Percentiles rank a stretch among this genome's conserved stretches.
Evolutionary conservation across 2,329 filamentous ascomycete genomes (phyloP).

Genomic region (Cryphonectria naterciae): DNA sequence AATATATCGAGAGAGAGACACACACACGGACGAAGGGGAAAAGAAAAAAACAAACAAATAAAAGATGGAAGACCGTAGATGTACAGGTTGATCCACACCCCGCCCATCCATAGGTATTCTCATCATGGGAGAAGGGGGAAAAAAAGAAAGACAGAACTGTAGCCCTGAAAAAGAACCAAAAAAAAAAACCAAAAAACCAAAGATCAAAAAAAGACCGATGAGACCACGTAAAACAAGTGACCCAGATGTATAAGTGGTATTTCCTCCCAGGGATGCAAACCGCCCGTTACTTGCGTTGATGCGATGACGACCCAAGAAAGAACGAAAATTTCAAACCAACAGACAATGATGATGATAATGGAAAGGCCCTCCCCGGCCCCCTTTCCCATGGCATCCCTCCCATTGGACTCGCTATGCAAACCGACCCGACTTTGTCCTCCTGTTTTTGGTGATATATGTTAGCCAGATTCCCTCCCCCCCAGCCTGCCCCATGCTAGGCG

Average conservation of each 20-base stretch:
- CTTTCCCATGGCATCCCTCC: slow-evolving; percentile 12
- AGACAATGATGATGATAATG: neutral
- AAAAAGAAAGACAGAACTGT: neutral
- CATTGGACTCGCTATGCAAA: slow-evolving; percentile 28
- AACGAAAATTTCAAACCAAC: neutral
- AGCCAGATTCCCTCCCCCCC: neutral
- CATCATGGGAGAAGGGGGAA: neutral
- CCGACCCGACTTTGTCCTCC: slow-evolving; percentile 13
- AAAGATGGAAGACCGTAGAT: neutral
- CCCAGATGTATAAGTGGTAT: slow-evolving; percentile 24
- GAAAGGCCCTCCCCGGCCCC: slow-evolving; percentile 6
- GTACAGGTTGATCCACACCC: slow-evolving; percentile 3
- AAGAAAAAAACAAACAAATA: neutral
- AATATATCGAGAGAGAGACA: slow-evolving; percentile 10
- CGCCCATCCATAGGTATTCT: neutral
- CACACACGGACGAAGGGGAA: neutral
- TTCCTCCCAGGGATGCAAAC: slow-evolving; percentile 26
- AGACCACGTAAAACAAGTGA: neutral
- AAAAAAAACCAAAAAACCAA: neutral
- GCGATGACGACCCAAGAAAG: slow-evolving; percentile 10
- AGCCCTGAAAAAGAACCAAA: neutral
- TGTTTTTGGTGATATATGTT: neutral
- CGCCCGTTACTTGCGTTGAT: slow-evolving; percentile 20
- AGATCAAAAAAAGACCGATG: neutral
- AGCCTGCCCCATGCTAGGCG: slow-evolving; percentile 1